Evolutionary conservation across 306 rosid species (phyloP), one percentile per base, ranked within the genome.

Genomic region (Medicago lupulina): DNA sequence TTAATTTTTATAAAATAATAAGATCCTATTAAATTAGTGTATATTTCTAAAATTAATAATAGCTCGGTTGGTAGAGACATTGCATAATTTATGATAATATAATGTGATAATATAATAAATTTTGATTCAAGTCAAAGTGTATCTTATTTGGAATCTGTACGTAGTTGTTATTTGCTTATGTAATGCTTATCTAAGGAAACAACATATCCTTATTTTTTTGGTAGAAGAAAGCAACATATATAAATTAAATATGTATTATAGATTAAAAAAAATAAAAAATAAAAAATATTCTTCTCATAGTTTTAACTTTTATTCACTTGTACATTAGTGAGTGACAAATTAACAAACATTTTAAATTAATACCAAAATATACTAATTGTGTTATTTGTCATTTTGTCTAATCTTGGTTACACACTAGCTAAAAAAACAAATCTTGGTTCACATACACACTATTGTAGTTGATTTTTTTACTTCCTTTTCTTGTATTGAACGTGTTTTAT

Each of bases 121-220:
- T n/a, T n/a, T n/a, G n/a, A n/a, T n/a, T n/a, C 7, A 51, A 71
- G 43, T 53, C 28, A 21, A 19, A 18, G 60, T 19, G 8, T 16
- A 6, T 25, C 65, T 71, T 2, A 8, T 38, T 71, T 53, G 41
- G 4, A 71, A 36, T 71, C 9, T 55, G 13, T 6, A 73, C 5
- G 39, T 59, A 21, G 43, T 41, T 62, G 19, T 25, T 55, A 55
- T 19, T 55, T 55, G 38, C 49, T 63, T 16, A 63, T 36, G 69
- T 9, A 63, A 63, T 63, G 47, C 50, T 39, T 64, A 64, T 9
- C 51, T 39, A 64, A 59, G 40, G 10, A 25, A 25, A 59, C 17
- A 59, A 11, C 5, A 7, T 59, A 59, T 25, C n/a, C 36, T 21
- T 18, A 23, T 55, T 8, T 8, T 19, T 55, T 55, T 7, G 61